These are phyloP conservation scores for Symbiotaphrina buchneri DNA, from an alignment of 495 filamentous ascomycete species.

Conservation along the genomic window DNA sequence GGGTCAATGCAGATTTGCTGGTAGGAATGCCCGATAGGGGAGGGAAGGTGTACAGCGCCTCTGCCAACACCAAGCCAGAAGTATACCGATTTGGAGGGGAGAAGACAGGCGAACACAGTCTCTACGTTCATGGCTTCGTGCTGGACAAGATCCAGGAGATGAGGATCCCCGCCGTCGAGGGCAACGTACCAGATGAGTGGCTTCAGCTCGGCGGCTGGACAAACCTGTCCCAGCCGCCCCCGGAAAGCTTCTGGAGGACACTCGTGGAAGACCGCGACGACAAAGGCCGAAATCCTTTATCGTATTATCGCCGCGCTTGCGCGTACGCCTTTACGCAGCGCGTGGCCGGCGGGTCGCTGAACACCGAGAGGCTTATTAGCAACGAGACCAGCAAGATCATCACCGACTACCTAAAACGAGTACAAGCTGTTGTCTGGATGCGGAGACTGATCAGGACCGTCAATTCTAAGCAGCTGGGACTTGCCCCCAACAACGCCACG, in stretches of 20 bases:
- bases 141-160: constrained; percentile 12
- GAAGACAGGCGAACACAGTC: constrained; percentile 13
- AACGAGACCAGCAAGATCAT: constrained; percentile 14
- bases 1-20: constrained; percentile 17
- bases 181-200: constrained; percentile 10
- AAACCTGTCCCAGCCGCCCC: constrained; percentile 6
- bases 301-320: constrained; percentile 14
- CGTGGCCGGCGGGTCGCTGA: constrained; percentile 10
- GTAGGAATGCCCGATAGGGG: constrained; percentile 12
- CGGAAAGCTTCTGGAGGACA: constrained; percentile 19
- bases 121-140: constrained; percentile 15
- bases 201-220: constrained; percentile 7
- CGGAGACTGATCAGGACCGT: constrained; percentile 13
- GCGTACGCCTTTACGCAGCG: constrained; percentile 7
- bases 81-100: constrained; percentile 11
- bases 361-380: constrained; percentile 15
- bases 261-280: constrained; percentile 18
- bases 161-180: constrained; percentile 5
- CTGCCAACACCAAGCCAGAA: constrained; percentile 9
- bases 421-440: constrained; percentile 19
- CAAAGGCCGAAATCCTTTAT: constrained; percentile 12
- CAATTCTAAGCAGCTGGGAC: constrained; percentile 7
- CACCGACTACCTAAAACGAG: constrained; percentile 15
- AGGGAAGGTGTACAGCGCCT: constrained; percentile 14
- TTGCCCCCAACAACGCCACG: constrained; percentile 6